Conservation (phyloP, 768 basidiomycete genomes). For the Russula foetens region DNA sequence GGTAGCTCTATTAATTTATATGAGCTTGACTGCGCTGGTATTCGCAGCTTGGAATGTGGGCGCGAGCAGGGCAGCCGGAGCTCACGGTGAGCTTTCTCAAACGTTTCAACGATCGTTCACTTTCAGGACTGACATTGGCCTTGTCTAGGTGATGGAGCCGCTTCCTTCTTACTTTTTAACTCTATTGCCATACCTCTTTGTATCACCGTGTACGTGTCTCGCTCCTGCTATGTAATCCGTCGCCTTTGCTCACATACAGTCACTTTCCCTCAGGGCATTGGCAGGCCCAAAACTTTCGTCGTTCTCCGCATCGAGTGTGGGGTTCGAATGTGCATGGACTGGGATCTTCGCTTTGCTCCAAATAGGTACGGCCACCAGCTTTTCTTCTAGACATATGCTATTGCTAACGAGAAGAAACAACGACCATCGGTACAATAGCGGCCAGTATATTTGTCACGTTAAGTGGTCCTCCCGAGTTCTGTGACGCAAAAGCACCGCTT, state of each 20-base stretch:
- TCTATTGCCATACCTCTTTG: slow-evolving; percentile 24
- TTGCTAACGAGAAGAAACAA: not conserved
- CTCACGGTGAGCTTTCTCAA: not conserved
- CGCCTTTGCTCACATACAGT: slow-evolving; percentile 31
- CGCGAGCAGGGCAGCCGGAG: not conserved
- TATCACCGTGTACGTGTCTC: slow-evolving; percentile 31
- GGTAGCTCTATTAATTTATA: slow-evolving; percentile 36
- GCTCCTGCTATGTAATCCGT: not conserved
- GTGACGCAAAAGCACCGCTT: slow-evolving; percentile 22
- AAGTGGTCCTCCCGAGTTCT: slow-evolving; percentile 33
- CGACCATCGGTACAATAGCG: slow-evolving; percentile 27
- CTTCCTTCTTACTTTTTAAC: not conserved
- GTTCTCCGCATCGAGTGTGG: slow-evolving; percentile 34
- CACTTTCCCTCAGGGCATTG: slow-evolving; percentile 12
- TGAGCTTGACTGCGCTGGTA: slow-evolving; percentile 16
- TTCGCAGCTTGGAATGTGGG: slow-evolving; percentile 14
- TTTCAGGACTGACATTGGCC: not conserved
- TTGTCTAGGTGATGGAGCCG: not conserved
- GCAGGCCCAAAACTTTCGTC: slow-evolving; percentile 33
- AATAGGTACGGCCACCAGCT: slow-evolving; percentile 28
- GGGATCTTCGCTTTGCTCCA: slow-evolving; percentile 40
- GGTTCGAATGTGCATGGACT: slow-evolving; percentile 52
- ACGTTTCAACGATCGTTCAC: no score
- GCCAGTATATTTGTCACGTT: slow-evolving; percentile 42
- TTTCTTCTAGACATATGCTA: not conserved